A percentile compares a stretch with the other conserved stretches of the same genome.
phyloP scores from a whole-genome alignment of 106 monocot genomes.

The Dioscorea alata region DNA sequence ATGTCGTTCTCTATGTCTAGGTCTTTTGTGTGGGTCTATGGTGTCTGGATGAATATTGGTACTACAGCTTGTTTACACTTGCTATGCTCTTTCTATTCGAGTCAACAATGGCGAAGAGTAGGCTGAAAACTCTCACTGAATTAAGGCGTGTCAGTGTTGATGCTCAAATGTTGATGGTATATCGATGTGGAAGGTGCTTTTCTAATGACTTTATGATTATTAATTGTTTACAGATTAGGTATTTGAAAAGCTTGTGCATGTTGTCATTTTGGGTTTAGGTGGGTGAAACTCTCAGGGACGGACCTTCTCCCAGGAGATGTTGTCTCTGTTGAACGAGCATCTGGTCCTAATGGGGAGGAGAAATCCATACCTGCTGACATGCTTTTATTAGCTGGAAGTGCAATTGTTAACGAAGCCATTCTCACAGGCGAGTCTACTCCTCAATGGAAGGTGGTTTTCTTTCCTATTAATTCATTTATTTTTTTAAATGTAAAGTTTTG shows the following conservation, averaged over 20 bases:
- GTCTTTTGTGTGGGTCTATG: conserved; percentile 98
- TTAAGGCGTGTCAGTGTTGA: conserved; percentile 97
- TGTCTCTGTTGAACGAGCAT: conserved; percentile 82
- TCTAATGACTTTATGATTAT: background rate
- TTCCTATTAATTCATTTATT: conserved; percentile 3
- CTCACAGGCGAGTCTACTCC: conserved; percentile 99
- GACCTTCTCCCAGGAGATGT: conserved; percentile 98
- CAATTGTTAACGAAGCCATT: conserved; percentile 98
- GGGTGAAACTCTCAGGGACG: conserved; percentile 90
- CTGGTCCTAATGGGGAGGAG: conserved; percentile 69
- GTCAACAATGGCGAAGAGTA: conserved; percentile 98
- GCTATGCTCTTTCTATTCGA: conserved; percentile 97
- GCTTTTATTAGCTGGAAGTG: conserved; percentile 88
- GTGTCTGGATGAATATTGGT: conserved; percentile 99
- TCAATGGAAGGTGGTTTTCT: conserved; percentile 88
- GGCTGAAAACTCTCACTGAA: conserved; percentile 91
- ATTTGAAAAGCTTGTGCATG: background rate
- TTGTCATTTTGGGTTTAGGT: conserved; percentile 37
- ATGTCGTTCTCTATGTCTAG: conserved; percentile 23
- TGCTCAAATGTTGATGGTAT: conserved; percentile 64
- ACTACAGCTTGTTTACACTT: conserved; percentile 97
- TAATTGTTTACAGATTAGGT: background rate
- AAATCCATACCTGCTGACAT: conserved; percentile 96
- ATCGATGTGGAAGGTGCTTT: conserved; percentile 89
- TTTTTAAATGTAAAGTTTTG: no score